Conservation (phyloP, 1,284 basidiomycete genomes). For the Cryptococcus maquisensis region DNA sequence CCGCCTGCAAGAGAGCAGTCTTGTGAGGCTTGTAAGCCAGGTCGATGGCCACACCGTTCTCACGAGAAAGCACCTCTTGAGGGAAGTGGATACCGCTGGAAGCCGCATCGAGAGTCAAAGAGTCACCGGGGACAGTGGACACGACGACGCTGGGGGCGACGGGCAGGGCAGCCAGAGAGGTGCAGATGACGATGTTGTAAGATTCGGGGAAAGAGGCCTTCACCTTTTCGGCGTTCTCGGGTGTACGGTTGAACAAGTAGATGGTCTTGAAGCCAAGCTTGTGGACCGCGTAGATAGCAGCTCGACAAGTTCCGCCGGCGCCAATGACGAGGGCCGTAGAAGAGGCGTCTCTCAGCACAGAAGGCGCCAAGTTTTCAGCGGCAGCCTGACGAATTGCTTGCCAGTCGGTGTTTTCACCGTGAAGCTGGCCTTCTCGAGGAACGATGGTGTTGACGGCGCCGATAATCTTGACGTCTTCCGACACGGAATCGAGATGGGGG, state of each 20-base stretch:
- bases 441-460: slow-evolving; percentile 92
- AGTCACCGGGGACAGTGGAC: slow-evolving; percentile 77
- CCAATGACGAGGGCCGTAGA: slow-evolving; percentile 75
- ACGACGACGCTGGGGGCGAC: slow-evolving; percentile 66
- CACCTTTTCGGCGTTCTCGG: slow-evolving; percentile 65
- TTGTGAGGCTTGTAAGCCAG: slow-evolving; percentile 82
- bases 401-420: slow-evolving; percentile 94
- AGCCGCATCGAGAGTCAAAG: slow-evolving; percentile 52
- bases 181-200: slow-evolving; percentile 57
- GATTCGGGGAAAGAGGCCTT: slow-evolving; percentile 61
- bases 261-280: slow-evolving; percentile 64
- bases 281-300: slow-evolving; percentile 82
- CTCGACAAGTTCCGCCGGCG: slow-evolving; percentile 86
- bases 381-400: slow-evolving; percentile 67
- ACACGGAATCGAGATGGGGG: slow-evolving; percentile 67
- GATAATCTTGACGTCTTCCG: slow-evolving; percentile 72
- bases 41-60: slow-evolving; percentile 69
- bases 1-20: slow-evolving; percentile 48
- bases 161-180: slow-evolving; percentile 58
- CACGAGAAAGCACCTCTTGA: slow-evolving; percentile 45
- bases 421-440: slow-evolving; percentile 55
- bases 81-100: slow-evolving; percentile 58
- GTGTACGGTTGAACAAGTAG: slow-evolving; percentile 81
- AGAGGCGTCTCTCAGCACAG: slow-evolving; percentile 26
- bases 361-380: slow-evolving; percentile 38